Conservation (phyloP, 805 yeast species). For the Maudiozyma bulderi region DNA sequence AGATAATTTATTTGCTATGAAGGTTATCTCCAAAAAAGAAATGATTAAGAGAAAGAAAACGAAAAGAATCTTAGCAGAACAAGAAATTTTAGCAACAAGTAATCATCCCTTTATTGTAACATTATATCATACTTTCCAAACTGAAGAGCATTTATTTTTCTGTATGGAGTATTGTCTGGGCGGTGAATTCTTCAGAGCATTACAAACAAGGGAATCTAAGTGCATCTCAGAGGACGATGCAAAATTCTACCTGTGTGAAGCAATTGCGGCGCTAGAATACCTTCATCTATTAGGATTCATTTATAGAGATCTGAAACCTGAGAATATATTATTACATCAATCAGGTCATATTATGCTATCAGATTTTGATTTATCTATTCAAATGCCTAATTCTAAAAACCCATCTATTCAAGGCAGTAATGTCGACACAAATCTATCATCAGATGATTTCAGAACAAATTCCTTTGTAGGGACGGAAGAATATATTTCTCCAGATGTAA, state of each 20-base stretch:
- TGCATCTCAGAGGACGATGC: constrained; percentile 86
- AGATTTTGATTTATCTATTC: constrained; percentile 92
- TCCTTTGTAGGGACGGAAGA: constrained; percentile 99
- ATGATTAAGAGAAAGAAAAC: constrained; percentile 94
- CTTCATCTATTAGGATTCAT: constrained; percentile 95
- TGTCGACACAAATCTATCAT: constrained; percentile 86
- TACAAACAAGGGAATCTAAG: constrained; percentile 82
- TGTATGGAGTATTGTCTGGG: constrained; percentile 99
- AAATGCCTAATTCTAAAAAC: constrained; percentile 62
- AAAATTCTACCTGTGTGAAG: constrained; percentile 90
- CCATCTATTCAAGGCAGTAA: constrained; percentile 40
- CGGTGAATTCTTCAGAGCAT: constrained; percentile 93
- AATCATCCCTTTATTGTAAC: constrained; percentile 97
- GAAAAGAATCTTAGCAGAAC: constrained; percentile 91
- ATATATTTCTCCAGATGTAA: constrained; percentile 97
- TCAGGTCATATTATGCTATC: constrained; percentile 97
- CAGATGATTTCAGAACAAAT: constrained; percentile 92
- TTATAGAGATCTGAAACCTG: constrained; percentile 94
- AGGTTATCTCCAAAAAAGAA: constrained; percentile 78
- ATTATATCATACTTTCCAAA: constrained; percentile 90
- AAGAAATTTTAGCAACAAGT: constrained; percentile 88
- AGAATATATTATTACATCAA: constrained; percentile 85
- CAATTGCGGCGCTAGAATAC: constrained; percentile 92
- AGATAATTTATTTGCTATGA: constrained; percentile 80
- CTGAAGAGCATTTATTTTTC: constrained; percentile 79